phyloP scores from a whole-genome alignment of 2,329 filamentous ascomycete species.

The Fusarium scirpi region DNA sequence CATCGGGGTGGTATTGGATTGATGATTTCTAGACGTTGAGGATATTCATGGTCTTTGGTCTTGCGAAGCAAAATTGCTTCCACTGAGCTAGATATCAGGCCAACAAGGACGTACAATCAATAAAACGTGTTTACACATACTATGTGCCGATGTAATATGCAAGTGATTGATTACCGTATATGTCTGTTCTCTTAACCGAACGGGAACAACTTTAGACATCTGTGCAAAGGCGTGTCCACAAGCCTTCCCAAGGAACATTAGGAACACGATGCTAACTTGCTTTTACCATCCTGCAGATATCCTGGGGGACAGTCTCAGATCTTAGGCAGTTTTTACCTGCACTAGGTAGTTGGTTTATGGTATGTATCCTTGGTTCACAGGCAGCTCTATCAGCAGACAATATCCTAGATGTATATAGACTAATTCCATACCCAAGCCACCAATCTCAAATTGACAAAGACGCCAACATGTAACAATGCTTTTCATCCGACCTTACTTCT shows the following conservation, averaged over 20 bases:
- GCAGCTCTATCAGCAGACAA: neutral
- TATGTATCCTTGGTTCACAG: neutral
- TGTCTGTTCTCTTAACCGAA: neutral
- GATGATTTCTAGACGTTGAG: neutral
- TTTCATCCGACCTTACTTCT: conserved; percentile 12
- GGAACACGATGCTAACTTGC: neutral
- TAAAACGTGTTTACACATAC: neutral
- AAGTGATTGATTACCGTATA: neutral
- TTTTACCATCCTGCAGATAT: neutral
- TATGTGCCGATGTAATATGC: neutral
- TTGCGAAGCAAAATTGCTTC: neutral
- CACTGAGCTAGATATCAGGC: neutral
- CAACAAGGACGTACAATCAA: neutral
- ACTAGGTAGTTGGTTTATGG: neutral
- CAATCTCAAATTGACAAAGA: fast-evolving
- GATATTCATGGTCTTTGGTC: neutral
- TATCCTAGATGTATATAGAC: neutral
- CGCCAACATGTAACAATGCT: fast-evolving
- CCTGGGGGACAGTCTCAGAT: neutral
- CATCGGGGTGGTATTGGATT: neutral
- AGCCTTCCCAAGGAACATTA: neutral
- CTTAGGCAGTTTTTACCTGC: neutral
- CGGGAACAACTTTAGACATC: fast-evolving
- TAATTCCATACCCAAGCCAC: neutral
- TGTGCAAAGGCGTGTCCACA: neutral